These are phyloP conservation scores for Camelina neglecta DNA, from an alignment of 345 rosid genomes.

Conservation along the genomic window DNA sequence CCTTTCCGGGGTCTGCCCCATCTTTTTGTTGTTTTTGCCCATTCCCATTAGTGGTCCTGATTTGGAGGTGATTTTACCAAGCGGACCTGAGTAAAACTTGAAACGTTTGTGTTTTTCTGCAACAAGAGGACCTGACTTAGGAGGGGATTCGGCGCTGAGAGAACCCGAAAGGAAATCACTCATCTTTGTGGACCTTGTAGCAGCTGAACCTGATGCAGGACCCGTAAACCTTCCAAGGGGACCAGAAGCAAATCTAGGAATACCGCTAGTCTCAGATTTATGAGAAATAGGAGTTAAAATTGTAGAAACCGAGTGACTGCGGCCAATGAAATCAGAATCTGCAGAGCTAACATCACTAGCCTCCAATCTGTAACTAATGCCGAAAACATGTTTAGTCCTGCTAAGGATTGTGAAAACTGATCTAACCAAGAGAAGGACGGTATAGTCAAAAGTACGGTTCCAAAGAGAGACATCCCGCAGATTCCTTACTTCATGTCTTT, in stretches of 20 bases:
- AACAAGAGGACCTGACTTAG: constrained; percentile 56
- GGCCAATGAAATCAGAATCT: constrained; percentile 60
- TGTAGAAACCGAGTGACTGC: constrained; percentile 73
- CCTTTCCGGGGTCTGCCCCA: constrained; percentile 58
- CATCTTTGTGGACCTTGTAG: constrained; percentile 51
- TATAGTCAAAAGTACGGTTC: constrained; percentile 83
- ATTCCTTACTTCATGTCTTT: constrained; percentile 82
- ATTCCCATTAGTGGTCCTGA: constrained; percentile 63
- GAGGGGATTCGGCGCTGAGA: constrained; percentile 55
- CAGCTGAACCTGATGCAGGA: constrained; percentile 58
- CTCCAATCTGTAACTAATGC: constrained; percentile 53
- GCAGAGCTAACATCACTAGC: constrained; percentile 50
- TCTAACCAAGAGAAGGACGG: constrained; percentile 70
- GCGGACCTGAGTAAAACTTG: constrained; percentile 71
- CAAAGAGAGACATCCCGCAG: constrained; percentile 79
- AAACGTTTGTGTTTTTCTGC: constrained; percentile 50
- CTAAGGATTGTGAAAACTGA: constrained; percentile 75
- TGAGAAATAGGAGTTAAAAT: constrained; percentile 60
- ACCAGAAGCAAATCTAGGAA: constrained; percentile 82
- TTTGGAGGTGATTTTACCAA: constrained; percentile 55
- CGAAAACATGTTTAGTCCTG: constrained; percentile 73
- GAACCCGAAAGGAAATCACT: constrained; percentile 84
- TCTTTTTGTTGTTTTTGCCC: constrained; percentile 56
- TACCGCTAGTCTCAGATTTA: constrained; percentile 53
- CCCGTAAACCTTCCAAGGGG: constrained; percentile 61